Evolutionary conservation across 2,329 filamentous ascomycete genomes (phyloP), one percentile per base, ranked within the genome.

Genomic region (Aspergillus melleus): DNA sequence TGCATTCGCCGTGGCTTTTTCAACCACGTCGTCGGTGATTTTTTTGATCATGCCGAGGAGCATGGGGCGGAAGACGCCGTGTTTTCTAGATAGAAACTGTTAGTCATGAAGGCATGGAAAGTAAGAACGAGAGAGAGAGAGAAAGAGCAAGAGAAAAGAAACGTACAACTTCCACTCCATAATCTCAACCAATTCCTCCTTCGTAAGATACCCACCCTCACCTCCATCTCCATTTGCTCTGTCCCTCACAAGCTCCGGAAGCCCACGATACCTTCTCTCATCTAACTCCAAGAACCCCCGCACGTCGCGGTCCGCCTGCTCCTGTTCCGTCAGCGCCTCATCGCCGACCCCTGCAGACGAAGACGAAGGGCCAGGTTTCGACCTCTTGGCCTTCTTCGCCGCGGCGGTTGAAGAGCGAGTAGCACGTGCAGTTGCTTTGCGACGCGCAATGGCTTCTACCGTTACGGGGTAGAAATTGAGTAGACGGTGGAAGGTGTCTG

Each of bases 151-250:
- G 36, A 14, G 36, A 3, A 6, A 19, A 24, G 30, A 42, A 20
- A 72, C 74, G 67, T 65, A 80, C 78, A 77, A 67, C 63, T 80
- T 80, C 78, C 78, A 80, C 51, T 78, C 75, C 64, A 80, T 76
- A 54, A 78, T 62, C 52, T 63, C 67, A 52, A 75, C 65, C 39
- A 79, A 50, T 16, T 79, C 73, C 2, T 74, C 71, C 32, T 75
- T 76, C 11, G 65, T 65, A 8, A 79, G 52, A 56, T 65, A 67
- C 6, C 53, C 54, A 12, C 51, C 55, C 14, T 58, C 61, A 52
- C 66, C 56, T 36, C 57, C 26, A 26, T 62, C 51, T 29, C 14
- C 4, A 42, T 52, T 44, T 49, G 56, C 61, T 36, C 69, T 55
- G 52, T 58, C 57, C 30, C 58, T 61, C 26, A 78, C 24, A 2